A percentile compares a stretch with the other conserved stretches of the same genome.
phyloP scores from a whole-genome alignment of 2,329 filamentous ascomycete genomes.

The Diaporthe citri region DNA sequence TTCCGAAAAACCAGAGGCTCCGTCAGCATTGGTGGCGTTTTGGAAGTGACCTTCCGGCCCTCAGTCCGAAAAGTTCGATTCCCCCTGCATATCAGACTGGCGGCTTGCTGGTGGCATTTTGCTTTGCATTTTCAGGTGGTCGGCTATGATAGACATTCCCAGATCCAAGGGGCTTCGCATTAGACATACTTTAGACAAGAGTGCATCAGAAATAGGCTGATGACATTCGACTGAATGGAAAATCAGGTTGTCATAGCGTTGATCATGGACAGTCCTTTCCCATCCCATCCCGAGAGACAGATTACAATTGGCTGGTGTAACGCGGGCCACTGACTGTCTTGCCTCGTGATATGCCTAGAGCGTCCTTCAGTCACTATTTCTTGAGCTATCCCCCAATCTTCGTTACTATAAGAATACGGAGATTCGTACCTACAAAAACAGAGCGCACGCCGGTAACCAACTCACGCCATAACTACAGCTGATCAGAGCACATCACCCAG shows the following conservation, averaged over 20 bases:
- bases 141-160: conserved; percentile 50
- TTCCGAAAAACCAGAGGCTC: conserved; percentile 35
- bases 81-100: conserved; percentile 54
- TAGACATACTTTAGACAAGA: conserved; percentile 47
- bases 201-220: conserved; percentile 35
- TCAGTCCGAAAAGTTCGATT: conserved; percentile 48
- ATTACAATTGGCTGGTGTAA: neutral
- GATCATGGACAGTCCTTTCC: neutral
- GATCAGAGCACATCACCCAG: too few relatives aligned
- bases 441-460: too few relatives aligned
- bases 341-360: neutral
- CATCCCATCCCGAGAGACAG: neutral
- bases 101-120: conserved; percentile 50
- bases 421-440: too few relatives aligned
- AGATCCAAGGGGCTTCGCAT: conserved; percentile 45
- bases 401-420: too few relatives aligned
- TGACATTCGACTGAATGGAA: conserved; percentile 35
- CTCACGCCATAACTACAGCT: too few relatives aligned
- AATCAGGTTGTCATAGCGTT: conserved; percentile 36
- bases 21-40: conserved; percentile 43
- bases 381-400: neutral
- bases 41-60: conserved; percentile 40
- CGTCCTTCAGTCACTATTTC: neutral
- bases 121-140: conserved; percentile 51
- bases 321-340: neutral